Evolutionary conservation across 768 basidiomycete genomes (phyloP), one percentile per base, ranked within the genome.

Genomic region (Grammothele lineata): DNA sequence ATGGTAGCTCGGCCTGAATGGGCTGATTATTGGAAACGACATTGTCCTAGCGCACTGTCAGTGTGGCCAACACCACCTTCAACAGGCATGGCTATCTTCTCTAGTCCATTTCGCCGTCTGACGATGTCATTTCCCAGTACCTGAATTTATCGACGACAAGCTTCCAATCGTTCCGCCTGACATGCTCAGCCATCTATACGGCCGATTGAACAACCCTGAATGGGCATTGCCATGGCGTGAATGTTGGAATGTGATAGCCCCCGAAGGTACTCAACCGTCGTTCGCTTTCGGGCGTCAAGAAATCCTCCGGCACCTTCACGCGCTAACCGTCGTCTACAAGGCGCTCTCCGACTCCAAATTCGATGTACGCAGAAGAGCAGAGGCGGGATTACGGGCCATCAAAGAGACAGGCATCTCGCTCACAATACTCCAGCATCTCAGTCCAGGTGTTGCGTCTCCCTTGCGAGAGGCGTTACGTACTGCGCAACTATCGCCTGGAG

Each of bases 1-100:
- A 59, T 75, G 19, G 68, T 78, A 12, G 75, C 89, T 14, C 78
- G 87, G 17, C 81, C 83, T 0, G 92, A 92, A 59, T 95, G 92
- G 93, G 80, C 80, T 5, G 92, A 96, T 65, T 93, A 93, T 60
- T 95, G 92, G 93, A 85, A 85, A 58, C 77, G 92, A 11, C 67
- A 91, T 34, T 81, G 81, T 55, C 87, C 91, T 3, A 75, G 77
- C 37, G 74, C 74, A 22, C 68, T 76, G 54, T 65, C 68, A n/a
- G 62, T 65, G 23, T 88, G 88, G 89, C 79, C 80, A 1, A 70
- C 74, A 2, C 66, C 75, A 14, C 14, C 27, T 30, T 14, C 14
- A 7, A 30, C 27, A 14, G 27, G 27, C 14, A 14, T 7, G 27
- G 27, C n/a, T n/a, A n/a, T n/a, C n/a, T n/a, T n/a, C n/a, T n/a